Evolutionary conservation across 1,284 basidiomycete genomes (phyloP).

Genomic region (Paramarasmius palmivorus): DNA sequence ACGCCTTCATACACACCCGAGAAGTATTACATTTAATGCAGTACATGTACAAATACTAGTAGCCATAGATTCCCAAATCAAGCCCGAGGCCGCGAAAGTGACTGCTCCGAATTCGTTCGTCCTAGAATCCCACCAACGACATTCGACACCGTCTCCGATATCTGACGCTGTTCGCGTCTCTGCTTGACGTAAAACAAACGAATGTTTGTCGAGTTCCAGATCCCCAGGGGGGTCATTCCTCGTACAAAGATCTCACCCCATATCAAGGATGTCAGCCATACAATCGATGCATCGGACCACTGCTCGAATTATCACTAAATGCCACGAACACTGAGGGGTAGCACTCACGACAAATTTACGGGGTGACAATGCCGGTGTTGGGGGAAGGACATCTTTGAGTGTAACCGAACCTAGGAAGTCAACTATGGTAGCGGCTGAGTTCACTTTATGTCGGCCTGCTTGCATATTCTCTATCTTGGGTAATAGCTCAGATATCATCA

Average conservation of each 20-base stretch:
- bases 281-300: conserved; percentile 88
- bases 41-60: too few species aligned
- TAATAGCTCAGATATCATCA: conserved; percentile 83
- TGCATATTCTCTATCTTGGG: conserved; percentile 86
- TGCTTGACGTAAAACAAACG: conserved; percentile 90
- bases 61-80: not conserved
- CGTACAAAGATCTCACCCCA: conserved; percentile 96
- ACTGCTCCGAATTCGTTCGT: conserved; percentile 35
- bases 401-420: conserved; percentile 71
- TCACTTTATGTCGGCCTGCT: conserved; percentile 60
- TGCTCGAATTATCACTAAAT: conserved; percentile 28
- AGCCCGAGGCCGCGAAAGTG: conserved; percentile 8
- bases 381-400: conserved; percentile 70
- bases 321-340: conserved; percentile 1
- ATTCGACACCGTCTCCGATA: conserved; percentile 73
- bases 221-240: conserved; percentile 78
- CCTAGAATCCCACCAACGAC: conserved; percentile 69
- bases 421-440: conserved; percentile 62
- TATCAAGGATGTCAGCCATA: conserved; percentile 88
- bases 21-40: too few species aligned
- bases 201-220: conserved; percentile 87
- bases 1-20: too few species aligned
- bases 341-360: conserved; percentile 71
- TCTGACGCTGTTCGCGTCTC: conserved; percentile 64
- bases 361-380: conserved; percentile 60